phyloP scores from a whole-genome alignment of 257 asterid genomes.

The Knoxia roxburghii region DNA sequence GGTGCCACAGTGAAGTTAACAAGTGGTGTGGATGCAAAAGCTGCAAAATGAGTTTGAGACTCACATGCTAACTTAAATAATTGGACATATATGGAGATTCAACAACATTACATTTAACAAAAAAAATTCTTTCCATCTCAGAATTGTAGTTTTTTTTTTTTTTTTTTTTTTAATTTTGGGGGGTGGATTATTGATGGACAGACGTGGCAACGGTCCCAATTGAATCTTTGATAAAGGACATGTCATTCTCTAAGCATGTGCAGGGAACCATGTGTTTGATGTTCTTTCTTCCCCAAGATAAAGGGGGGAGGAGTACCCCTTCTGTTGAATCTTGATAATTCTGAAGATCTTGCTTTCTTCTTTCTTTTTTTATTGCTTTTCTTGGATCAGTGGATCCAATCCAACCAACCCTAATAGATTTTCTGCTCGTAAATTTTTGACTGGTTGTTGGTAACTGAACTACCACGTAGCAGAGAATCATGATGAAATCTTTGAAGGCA shows the following conservation, averaged over 20 bases:
- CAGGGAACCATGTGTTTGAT: constrained; percentile 11
- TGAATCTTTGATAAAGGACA: constrained; percentile 9
- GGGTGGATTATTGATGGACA: constrained; percentile 11
- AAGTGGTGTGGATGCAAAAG: not conserved
- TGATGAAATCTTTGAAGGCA: not conserved
- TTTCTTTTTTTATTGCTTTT: not conserved
- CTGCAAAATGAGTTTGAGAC: constrained; percentile 6
- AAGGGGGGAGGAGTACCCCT: too few species aligned
- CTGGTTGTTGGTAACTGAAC: not conserved
- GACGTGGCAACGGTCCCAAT: constrained; percentile 34
- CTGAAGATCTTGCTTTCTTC: not conserved
- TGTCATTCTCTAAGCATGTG: constrained; percentile 14
- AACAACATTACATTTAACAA: too few species aligned
- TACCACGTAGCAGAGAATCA: too few species aligned
- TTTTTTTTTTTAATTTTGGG: too few species aligned
- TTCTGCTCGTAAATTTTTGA: not conserved
- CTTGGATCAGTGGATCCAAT: not conserved
- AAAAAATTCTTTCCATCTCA: too few species aligned
- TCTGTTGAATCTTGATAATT: not conserved
- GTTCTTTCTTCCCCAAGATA: constrained; percentile 9
- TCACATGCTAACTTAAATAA: constrained; percentile 18
- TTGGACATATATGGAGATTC: not conserved
- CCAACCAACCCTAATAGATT: too few species aligned
- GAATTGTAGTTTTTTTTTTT: not conserved
- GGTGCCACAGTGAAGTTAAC: not conserved